Base-by-base conservation (phyloP, 2,329 filamentous ascomycete genomes). In the Incumbomyces lentus region DNA sequence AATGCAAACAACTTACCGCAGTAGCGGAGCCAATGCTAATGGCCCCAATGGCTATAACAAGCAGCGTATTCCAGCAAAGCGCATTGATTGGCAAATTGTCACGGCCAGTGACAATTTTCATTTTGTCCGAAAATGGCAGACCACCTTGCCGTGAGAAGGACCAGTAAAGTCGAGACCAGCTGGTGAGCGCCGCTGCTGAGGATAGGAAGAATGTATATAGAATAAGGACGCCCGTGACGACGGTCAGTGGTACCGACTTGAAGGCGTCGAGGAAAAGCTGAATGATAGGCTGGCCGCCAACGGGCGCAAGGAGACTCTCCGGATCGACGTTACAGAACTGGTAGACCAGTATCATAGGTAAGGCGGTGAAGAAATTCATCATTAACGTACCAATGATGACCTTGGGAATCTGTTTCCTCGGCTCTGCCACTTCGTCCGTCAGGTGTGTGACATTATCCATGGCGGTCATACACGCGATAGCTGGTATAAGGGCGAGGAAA, bases 401-500 rank as follows among this genome's bases (percentile, higher is more conserved):
- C 26, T 44, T 30, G 8, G 42, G n/a, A 16, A 44, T 29, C 7
- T 19, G 30, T 12, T 29, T 14, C 6, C 16, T 6, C 3, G 42
- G 31, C n/a, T 36, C 30, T 5, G 12, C 13, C 30, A 44, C 16
- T 33, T 44, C 42, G 10, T 44, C 42, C 18, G 32, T 19, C 12
- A 44, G n/a, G 16, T 44, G 31, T 5, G 42, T 37, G 6, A 33
- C 42, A 6, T 11, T 13, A 37, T 44, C 42, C 11, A 38, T 12
- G 8, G 10, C 35, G 10, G 10, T 10, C 10, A 38, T 10, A 11
- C 33, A 14, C 0, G 37, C 13, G 8, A 26, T 3, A 3, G 31
- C 49, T 2, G 49, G 51, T 7, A 53, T 17, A 3, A 53, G 4
- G 13, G n/a, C 43, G 1, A 53, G 39, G 14, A 47, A 51, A 14